A percentile compares a stretch with the other conserved stretches of the same genome.
phyloP scores from a whole-genome alignment of 2,329 filamentous ascomycete species.

The Hymenoscyphus albidus region DNA sequence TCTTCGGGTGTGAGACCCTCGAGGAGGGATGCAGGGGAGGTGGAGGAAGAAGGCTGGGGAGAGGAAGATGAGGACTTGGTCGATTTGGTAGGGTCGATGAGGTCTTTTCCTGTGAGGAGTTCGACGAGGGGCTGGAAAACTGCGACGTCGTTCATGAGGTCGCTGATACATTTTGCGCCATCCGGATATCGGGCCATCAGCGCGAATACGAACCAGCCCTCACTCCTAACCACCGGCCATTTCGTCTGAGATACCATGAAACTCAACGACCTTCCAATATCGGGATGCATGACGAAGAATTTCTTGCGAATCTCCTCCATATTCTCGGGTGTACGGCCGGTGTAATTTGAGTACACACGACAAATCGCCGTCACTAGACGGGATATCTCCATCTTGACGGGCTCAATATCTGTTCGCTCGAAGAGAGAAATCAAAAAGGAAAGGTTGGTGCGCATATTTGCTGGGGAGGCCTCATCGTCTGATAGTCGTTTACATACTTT shows the following conservation, averaged over 20 bases:
- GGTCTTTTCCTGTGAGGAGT: conserved; percentile 45
- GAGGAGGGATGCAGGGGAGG: conserved; percentile 13
- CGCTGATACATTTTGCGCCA: conserved; percentile 45
- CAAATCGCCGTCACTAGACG: conserved; percentile 51
- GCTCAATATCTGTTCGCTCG: conserved; percentile 46
- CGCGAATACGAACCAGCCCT: conserved; percentile 60
- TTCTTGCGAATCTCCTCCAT: conserved; percentile 35
- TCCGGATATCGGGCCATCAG: conserved; percentile 52
- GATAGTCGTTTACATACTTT: conserved; percentile 44
- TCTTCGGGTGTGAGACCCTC: conserved; percentile 10
- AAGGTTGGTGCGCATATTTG: conserved; percentile 36
- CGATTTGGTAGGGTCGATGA: conserved; percentile 23
- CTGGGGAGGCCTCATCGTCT: conserved; percentile 36
- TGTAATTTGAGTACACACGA: conserved; percentile 48
- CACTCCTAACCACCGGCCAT: conserved; percentile 56
- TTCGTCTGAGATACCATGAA: conserved; percentile 54
- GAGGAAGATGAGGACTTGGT: not conserved
- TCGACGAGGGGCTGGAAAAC: conserved; percentile 44
- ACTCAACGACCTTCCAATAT: conserved; percentile 39
- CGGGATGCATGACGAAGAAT: conserved; percentile 34
- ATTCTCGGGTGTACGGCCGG: conserved; percentile 29
- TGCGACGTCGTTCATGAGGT: conserved; percentile 42
- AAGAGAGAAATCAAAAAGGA: conserved; percentile 41
- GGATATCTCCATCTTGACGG: conserved; percentile 57
- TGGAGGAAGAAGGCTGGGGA: not conserved